Percentiles rank a stretch among this genome's conserved stretches.
phyloP scores from a whole-genome alignment of 2,329 filamentous ascomycete species.

The Xylaria arbuscula region DNA sequence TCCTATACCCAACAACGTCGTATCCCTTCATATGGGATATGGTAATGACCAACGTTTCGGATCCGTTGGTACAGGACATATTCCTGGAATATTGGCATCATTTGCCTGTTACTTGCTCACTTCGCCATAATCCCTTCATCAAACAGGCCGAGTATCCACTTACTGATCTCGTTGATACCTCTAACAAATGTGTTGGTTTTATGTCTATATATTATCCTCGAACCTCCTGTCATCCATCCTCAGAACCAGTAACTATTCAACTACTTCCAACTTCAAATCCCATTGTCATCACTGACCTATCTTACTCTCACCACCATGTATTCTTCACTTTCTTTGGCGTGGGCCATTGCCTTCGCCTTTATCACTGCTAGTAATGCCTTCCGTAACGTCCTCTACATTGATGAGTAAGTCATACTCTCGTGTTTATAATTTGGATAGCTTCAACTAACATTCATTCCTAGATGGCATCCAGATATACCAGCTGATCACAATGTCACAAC shows the following conservation, averaged over 20 bases:
- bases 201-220: constrained; percentile 8
- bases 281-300: background rate
- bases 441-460: constrained; percentile 11
- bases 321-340: background rate
- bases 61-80: background rate
- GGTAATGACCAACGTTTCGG: constrained; percentile 4
- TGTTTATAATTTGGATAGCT: background rate
- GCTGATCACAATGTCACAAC: background rate
- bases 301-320: constrained; percentile 10
- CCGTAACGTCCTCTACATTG: constrained; percentile 34
- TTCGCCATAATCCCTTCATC: background rate
- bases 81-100: background rate
- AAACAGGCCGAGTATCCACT: background rate
- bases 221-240: background rate
- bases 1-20: background rate
- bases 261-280: background rate
- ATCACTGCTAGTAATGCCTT: constrained; percentile 17
- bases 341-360: constrained; percentile 14
- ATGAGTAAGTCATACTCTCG: constrained; percentile 17
- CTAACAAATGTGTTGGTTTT: background rate
- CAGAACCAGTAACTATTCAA: background rate
- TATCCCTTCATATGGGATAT: background rate
- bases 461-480: constrained; percentile 19
- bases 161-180: background rate
- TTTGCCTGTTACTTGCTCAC: background rate